These are phyloP conservation scores for Mucor circinelloides DNA, from an alignment of 371 early-diverging fungal species.

Conservation along the genomic window DNA sequence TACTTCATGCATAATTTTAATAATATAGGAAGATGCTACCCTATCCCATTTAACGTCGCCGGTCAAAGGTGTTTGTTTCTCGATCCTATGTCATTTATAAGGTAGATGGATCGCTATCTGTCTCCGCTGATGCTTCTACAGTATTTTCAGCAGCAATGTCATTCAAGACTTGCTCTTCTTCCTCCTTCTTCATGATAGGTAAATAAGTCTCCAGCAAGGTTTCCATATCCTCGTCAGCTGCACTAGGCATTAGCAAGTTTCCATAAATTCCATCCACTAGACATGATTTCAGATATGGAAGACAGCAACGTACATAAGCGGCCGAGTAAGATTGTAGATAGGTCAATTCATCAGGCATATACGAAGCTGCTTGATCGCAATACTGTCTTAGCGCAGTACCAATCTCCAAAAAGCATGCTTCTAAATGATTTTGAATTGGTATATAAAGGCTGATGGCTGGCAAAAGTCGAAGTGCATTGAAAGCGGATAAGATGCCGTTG, in stretches of 20 bases:
- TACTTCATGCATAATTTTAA: too few relatives aligned
- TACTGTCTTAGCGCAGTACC: slow-evolving; percentile 53
- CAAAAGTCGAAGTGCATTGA: slow-evolving; percentile 70
- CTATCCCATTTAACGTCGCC: too few relatives aligned
- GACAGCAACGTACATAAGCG: slow-evolving; percentile 47
- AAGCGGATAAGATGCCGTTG: slow-evolving; percentile 64
- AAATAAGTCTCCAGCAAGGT: slow-evolving; percentile 22
- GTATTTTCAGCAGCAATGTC: neutral
- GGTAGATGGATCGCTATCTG: neutral
- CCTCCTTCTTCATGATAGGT: slow-evolving; percentile 17
- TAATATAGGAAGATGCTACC: too few relatives aligned
- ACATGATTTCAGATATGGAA: slow-evolving; percentile 49
- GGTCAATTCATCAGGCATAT: slow-evolving; percentile 22
- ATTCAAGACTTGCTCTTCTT: neutral
- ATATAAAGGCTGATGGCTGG: slow-evolving; percentile 49
- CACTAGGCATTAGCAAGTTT: slow-evolving; percentile 15
- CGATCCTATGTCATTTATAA: too few relatives aligned
- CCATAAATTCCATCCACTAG: slow-evolving; percentile 49
- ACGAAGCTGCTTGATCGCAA: slow-evolving; percentile 27
- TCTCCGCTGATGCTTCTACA: neutral
- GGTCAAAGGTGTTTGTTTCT: too few relatives aligned
- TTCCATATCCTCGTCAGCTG: slow-evolving; percentile 28
- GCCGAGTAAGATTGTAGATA: slow-evolving; percentile 38
- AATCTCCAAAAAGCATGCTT: slow-evolving; percentile 40
- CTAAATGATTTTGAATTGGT: slow-evolving; percentile 31